Base-by-base conservation (phyloP, 495 filamentous ascomycete genomes). In the Coniosporium apollinis region DNA sequence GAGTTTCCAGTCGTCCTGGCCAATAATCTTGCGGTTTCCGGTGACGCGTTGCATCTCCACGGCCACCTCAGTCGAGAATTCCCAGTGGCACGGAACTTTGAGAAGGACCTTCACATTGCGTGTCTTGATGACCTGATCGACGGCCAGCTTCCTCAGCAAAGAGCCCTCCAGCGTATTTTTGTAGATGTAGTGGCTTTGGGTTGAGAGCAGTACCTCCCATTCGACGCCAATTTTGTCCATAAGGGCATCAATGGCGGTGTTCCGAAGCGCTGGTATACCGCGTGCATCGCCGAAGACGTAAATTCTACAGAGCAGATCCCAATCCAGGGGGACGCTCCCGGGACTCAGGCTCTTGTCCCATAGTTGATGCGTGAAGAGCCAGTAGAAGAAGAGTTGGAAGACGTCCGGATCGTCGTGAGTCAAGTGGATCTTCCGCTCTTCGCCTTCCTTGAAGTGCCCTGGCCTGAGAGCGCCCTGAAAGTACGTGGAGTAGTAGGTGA, bases 321-420 rank as follows among this genome's bases (percentile, higher is more conserved):
- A 18, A 7, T n/a, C 10, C 9, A 37, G 21, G 19, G 33, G 7
- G 8, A 28, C 9, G 11, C 13, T 18, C n/a, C 6, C 19, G 22
- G 6, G 11, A 15, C 7, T 14, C 21, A 1, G 14, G 16, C 28
- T 6, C 14, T 38, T 35, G 30, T 22, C 24, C 9, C 19, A 14
- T 34, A 38, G 15, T 11, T 22, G 30, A 28, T 22, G 35, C 19
- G 24, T 10, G 35, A 42, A 46, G 34, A 46, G 29, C n/a, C 18
- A 42, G 17, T 37, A 16, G 24, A 34, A n/a, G n/a, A 46, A 30
- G 10, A 30, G 22, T 4, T 33, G 38, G 1, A 46, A 32, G 10
- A 32, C 34, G 9, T 29, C 39, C 22, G 39, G 39, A 13, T 38
- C 35, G 26, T 46, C 43, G n/a, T 42, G 15, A 1, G 9, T 10